These are phyloP conservation scores for Colletotrichum sp. DNA, from an alignment of 2,329 filamentous ascomycete species.

Conservation along the genomic window DNA sequence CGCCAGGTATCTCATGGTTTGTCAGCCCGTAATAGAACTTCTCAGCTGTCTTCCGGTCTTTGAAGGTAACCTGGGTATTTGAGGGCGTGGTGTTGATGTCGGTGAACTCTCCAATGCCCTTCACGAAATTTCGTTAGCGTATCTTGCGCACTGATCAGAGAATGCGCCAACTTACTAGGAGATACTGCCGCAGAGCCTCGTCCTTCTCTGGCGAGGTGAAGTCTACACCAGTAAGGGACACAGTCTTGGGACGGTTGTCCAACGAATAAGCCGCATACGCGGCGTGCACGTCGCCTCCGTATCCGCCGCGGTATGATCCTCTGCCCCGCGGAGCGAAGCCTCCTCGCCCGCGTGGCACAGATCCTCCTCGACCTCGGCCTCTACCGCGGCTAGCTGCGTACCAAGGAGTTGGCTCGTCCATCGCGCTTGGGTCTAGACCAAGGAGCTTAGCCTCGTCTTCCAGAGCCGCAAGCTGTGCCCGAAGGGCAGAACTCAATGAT, in stretches of 20 bases:
- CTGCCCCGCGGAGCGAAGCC: constrained; percentile 41
- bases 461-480: constrained; percentile 73
- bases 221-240: constrained; percentile 68
- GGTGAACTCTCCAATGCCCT: constrained; percentile 69
- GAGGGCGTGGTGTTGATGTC: constrained; percentile 55
- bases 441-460: constrained; percentile 75
- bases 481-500: constrained; percentile 62
- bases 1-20: constrained; percentile 62
- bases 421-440: constrained; percentile 66
- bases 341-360: constrained; percentile 30
- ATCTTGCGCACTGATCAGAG: background rate
- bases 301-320: constrained; percentile 43
- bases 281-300: constrained; percentile 52
- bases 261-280: constrained; percentile 70
- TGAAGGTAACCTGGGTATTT: constrained; percentile 64
- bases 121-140: background rate
- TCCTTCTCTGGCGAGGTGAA: constrained; percentile 68
- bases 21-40: constrained; percentile 67
- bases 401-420: constrained; percentile 44
- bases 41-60: constrained; percentile 74
- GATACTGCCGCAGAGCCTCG: constrained; percentile 73
- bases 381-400: constrained; percentile 33
- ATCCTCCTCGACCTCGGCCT: constrained; percentile 48
- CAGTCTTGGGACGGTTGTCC: constrained; percentile 75
- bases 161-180: constrained; percentile 60